Conservation (phyloP, 139 green algal genomes). For the Pycnococcus provasolii region DNA sequence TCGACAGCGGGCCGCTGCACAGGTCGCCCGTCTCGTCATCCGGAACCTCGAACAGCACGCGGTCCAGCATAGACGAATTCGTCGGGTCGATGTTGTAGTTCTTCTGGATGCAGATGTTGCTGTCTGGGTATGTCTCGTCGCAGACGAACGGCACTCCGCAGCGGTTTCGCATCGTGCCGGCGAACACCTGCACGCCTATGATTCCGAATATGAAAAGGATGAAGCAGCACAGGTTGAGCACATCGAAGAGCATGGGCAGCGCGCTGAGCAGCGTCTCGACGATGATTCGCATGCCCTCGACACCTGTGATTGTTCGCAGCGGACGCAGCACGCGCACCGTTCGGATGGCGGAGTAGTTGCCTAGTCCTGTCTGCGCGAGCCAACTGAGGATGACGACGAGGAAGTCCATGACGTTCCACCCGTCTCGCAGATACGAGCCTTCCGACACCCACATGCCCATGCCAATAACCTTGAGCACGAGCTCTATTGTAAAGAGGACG, state of each 20-base stretch:
- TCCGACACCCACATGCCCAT: constrained; percentile 27
- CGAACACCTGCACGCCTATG: constrained; percentile 54
- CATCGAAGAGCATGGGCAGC: constrained; percentile 59
- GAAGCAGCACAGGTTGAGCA: constrained; percentile 54
- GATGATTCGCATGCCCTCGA: constrained; percentile 34
- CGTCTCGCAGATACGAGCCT: constrained; percentile 19
- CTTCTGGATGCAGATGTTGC: too few species aligned
- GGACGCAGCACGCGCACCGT: constrained; percentile 55
- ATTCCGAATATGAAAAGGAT: constrained; percentile 62
- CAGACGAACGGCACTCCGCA: background rate
- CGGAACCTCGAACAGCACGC: background rate
- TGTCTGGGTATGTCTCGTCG: too few species aligned
- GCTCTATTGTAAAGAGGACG: constrained; percentile 43
- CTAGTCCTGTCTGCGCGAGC: background rate
- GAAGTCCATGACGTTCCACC: constrained; percentile 28
- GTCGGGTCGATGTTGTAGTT: too few species aligned
- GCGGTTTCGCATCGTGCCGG: constrained; percentile 32
- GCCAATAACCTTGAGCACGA: constrained; percentile 49
- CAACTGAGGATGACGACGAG: constrained; percentile 22
- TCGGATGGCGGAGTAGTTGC: constrained; percentile 41
- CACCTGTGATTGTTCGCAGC: constrained; percentile 37
- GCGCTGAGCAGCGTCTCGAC: constrained; percentile 52
- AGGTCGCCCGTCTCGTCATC: constrained; percentile 2
- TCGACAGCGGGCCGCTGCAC: constrained; percentile 4
- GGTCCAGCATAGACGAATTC: too few species aligned